Conservation (phyloP, 768 basidiomycete genomes). For the Collybiopsis luxurians region DNA sequence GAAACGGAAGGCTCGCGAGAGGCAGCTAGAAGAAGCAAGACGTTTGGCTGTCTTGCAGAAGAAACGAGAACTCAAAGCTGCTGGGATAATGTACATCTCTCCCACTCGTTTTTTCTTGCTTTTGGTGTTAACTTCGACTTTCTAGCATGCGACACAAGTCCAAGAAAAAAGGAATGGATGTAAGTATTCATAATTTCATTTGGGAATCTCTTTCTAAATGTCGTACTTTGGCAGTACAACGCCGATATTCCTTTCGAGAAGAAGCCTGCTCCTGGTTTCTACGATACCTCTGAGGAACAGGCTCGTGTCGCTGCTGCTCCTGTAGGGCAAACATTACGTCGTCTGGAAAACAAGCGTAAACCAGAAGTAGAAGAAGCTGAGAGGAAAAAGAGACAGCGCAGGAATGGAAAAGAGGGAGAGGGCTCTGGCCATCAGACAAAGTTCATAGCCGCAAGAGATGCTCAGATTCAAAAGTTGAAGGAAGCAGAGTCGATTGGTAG, state of each 20-base stretch:
- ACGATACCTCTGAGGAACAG: conserved; percentile 94
- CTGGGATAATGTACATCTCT: conserved; percentile 84
- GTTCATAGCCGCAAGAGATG: conserved; percentile 95
- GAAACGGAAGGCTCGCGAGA: conserved; percentile 96
- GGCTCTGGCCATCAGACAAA: conserved; percentile 75
- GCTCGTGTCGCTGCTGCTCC: conserved; percentile 84
- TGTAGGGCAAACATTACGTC: conserved; percentile 84
- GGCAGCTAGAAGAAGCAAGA: conserved; percentile 94
- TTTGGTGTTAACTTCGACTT: conserved; percentile 5
- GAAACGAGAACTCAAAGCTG: conserved; percentile 95
- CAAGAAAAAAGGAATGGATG: conserved; percentile 98
- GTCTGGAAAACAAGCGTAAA: conserved; percentile 95
- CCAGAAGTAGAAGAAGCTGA: conserved; percentile 94
- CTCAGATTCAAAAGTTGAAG: conserved; percentile 96
- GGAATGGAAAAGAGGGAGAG: conserved; percentile 66
- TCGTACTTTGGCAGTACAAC: conserved; percentile 66
- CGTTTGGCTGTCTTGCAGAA: conserved; percentile 94
- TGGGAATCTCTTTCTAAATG: conserved; percentile 2
- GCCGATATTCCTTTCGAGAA: conserved; percentile 99
- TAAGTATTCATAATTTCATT: conserved; percentile 35
- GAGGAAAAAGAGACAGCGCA: conserved; percentile 83
- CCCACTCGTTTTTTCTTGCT: background rate
- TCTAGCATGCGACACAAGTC: conserved; percentile 86
- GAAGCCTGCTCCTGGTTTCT: conserved; percentile 92
- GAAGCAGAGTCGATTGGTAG: conserved; percentile 95